Evolutionary conservation across 257 asterid genomes (phyloP), one percentile per base, ranked within the genome.

Genomic region (Cinchona pubescens): DNA sequence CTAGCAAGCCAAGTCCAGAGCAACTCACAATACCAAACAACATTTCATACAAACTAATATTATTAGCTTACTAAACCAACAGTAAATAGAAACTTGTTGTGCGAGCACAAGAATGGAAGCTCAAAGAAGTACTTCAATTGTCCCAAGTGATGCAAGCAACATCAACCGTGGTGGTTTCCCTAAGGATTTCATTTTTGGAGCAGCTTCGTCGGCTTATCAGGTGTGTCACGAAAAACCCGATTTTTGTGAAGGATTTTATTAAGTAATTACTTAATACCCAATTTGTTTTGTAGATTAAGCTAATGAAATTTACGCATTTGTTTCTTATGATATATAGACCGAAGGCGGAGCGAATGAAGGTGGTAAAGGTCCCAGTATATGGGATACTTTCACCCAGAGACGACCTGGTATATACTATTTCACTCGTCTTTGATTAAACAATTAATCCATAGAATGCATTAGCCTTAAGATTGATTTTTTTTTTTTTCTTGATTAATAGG

Each of bases 311-410:
- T 15, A 18, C 53, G 3, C 2, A n/a, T n/a, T 46, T 46, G 13
- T 46, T 46, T 46, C 15, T 18, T 69, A 70, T 27, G 29, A 30
- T 76, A n/a, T n/a, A n/a, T n/a, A 81, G 85, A 42, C 71, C 38
- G 85, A 82, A 78, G 82, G 85, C 59, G 82, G 73, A 7, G 67
- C 76, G 35, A 76, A 56, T 56, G 78, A 45, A 56, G 42, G 79
- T 56, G 85, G 82, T 40, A 76, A 62, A 75, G 83, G 83, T 3
- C 74, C 81, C 2, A 75, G 76, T 65, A 82, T 82, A 21, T 82
- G 83, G 83, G 83, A 82, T 59, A 72, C 78, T 48, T 82, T 70
- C 59, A 70, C 80, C 5, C 73, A 71, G 3, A 71, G 5, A 1
- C 25, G 62, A 48, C 77, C 81, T 9, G 79, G 84, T 53, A 69